Percentiles rank a stretch among this genome's conserved stretches.
Evolutionary conservation across 2,329 filamentous ascomycete genomes (phyloP).

Genomic region (Seiridium cupressi): DNA sequence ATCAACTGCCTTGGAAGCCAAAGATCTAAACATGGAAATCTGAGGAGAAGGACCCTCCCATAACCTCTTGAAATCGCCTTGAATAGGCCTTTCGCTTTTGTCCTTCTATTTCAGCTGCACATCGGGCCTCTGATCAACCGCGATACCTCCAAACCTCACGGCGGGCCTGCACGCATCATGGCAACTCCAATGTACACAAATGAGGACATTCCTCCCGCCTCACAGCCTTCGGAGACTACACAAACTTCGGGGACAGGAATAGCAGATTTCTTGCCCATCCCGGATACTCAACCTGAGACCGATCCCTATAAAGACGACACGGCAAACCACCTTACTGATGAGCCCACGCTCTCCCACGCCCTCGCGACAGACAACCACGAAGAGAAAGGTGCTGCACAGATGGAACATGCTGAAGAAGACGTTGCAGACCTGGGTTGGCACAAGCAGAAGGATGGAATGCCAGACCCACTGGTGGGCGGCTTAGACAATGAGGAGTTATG

Average conservation of each 20-base stretch:
- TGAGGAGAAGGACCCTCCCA: background rate
- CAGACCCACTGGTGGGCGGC: conserved; percentile 62
- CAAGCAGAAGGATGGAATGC: conserved; percentile 52
- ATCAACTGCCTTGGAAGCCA: background rate
- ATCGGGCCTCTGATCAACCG: background rate
- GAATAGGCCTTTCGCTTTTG: background rate
- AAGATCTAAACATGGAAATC: background rate
- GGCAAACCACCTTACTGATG: conserved; percentile 14
- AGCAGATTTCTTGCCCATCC: conserved; percentile 4
- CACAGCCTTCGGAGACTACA: background rate
- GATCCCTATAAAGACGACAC: background rate
- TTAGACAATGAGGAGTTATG: conserved; percentile 72
- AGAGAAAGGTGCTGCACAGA: conserved; percentile 45
- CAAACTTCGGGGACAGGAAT: background rate
- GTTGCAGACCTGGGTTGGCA: conserved; percentile 71
- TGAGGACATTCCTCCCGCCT: background rate
- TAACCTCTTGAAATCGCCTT: background rate
- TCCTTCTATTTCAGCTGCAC: background rate
- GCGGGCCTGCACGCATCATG: background rate
- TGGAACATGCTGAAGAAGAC: conserved; percentile 43
- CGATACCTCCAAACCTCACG: background rate
- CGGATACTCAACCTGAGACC: background rate
- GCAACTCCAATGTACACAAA: background rate
- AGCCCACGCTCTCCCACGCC: conserved; percentile 38
- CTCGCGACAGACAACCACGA: conserved; percentile 40